Conservation (phyloP, 768 basidiomycete genomes). For the Suillus weaverae region DNA sequence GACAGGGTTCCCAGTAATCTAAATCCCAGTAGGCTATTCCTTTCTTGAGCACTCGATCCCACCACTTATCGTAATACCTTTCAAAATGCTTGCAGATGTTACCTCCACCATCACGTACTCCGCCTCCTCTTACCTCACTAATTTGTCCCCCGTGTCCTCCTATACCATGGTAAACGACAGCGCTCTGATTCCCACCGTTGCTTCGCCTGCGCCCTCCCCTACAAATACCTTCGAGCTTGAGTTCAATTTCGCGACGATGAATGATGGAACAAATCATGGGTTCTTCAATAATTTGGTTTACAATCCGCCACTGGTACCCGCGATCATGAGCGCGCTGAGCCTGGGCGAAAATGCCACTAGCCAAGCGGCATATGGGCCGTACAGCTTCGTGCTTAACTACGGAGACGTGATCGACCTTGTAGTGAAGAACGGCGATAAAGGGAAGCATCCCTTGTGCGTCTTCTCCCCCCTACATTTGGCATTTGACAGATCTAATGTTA, state of each 20-base stretch:
- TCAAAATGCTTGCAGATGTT: constrained; percentile 49
- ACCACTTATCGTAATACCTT: not conserved
- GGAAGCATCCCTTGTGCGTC: constrained; percentile 83
- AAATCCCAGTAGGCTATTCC: constrained; percentile 60
- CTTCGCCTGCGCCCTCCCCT: constrained; percentile 47
- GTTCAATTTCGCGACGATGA: constrained; percentile 80
- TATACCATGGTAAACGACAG: constrained; percentile 70
- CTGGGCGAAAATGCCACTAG: constrained; percentile 73
- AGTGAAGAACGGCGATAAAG: constrained; percentile 67
- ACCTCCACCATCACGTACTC: constrained; percentile 84
- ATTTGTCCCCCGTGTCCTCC: constrained; percentile 51
- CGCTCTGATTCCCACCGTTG: constrained; percentile 60
- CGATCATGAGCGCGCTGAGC: constrained; percentile 71
- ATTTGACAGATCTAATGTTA: not conserved
- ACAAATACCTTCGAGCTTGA: constrained; percentile 69
- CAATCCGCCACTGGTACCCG: constrained; percentile 70
- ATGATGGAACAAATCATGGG: constrained; percentile 83
- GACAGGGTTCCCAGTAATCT: constrained; percentile 73
- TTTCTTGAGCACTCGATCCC: not conserved
- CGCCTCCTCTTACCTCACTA: constrained; percentile 47
- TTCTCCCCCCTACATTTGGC: constrained; percentile 2
- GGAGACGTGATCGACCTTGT: constrained; percentile 77
- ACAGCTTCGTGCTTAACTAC: constrained; percentile 73
- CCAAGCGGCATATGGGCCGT: constrained; percentile 74
- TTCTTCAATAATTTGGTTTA: constrained; percentile 72